phyloP scores from a whole-genome alignment of 2,329 filamentous ascomycete genomes.

The Diaporthe citrichinensis region DNA sequence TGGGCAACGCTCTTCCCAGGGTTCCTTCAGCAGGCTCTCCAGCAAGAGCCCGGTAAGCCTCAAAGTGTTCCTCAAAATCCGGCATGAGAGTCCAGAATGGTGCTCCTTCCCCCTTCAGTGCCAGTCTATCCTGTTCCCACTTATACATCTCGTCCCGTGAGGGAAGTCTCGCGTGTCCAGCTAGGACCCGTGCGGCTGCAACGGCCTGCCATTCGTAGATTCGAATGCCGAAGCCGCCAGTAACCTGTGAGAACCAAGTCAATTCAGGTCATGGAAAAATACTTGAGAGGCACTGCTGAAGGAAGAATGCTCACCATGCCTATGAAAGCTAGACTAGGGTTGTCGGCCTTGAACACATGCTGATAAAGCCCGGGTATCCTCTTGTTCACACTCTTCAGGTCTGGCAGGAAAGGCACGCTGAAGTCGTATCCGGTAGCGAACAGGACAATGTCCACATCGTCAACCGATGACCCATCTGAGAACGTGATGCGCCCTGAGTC shows the following conservation, averaged over 20 bases:
- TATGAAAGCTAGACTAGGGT: constrained; percentile 53
- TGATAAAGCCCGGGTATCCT: constrained; percentile 53
- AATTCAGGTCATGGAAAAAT: too few relatives aligned
- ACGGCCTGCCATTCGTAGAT: constrained; percentile 57
- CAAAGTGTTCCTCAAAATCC: constrained; percentile 11
- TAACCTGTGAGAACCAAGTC: constrained; percentile 44
- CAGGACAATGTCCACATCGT: constrained; percentile 68
- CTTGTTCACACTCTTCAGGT: constrained; percentile 60
- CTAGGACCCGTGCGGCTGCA: constrained; percentile 52
- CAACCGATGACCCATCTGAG: constrained; percentile 62
- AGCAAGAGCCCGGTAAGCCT: neutral
- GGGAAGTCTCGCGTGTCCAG: constrained; percentile 60
- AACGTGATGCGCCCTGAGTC: constrained; percentile 60
- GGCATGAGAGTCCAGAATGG: constrained; percentile 12
- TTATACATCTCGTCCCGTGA: constrained; percentile 59
- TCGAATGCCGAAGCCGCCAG: constrained; percentile 54
- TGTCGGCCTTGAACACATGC: constrained; percentile 53
- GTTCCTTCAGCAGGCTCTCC: constrained; percentile 5
- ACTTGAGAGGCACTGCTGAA: too few relatives aligned
- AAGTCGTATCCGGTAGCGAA: constrained; percentile 74
- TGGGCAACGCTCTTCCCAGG: neutral
- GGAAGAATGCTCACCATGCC: constrained; percentile 51
- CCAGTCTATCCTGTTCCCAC: constrained; percentile 58
- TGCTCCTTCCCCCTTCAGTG: constrained; percentile 65
- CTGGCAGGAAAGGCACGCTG: constrained; percentile 67